Evolutionary conservation across 257 asterid genomes (phyloP).

Genomic region (Verbena officinalis): DNA sequence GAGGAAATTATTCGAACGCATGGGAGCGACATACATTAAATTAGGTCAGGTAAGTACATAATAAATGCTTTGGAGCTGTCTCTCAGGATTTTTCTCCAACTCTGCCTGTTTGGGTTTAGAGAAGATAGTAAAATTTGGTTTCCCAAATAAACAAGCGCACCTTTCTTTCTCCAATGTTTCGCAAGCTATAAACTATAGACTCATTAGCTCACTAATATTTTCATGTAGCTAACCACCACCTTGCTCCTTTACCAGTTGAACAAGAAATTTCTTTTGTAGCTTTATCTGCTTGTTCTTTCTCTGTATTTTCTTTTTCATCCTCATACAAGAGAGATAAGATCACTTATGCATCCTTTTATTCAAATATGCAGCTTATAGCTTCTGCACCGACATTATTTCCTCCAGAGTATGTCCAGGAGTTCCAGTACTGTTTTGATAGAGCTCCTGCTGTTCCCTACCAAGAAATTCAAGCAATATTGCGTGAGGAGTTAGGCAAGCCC

Average conservation of each 20-base stretch:
- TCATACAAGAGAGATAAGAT: constrained; percentile 5
- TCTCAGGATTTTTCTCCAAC: background rate
- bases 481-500: constrained; percentile 79
- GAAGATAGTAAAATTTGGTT: constrained; percentile 1
- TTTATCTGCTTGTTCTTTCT: constrained; percentile 1
- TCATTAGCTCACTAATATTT: constrained; percentile 8
- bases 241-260: constrained; percentile 14
- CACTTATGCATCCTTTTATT: constrained; percentile 28
- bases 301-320: background rate
- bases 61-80: background rate
- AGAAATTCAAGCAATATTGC: constrained; percentile 75
- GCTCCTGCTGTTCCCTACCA: constrained; percentile 84
- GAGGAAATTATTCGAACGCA: constrained; percentile 89
- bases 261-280: background rate
- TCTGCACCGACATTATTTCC: constrained; percentile 97
- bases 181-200: background rate
- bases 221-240: background rate
- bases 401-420: constrained; percentile 90
- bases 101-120: background rate
- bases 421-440: constrained; percentile 94
- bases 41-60: constrained; percentile 79
- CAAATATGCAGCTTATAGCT: constrained; percentile 77
- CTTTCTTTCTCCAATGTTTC: background rate
- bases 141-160: constrained; percentile 5
- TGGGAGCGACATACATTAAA: constrained; percentile 98